Percentiles rank a stretch among this genome's conserved stretches.
Evolutionary conservation across 2,329 filamentous ascomycete species (phyloP).

Genomic region (Beauveria bassiana): DNA sequence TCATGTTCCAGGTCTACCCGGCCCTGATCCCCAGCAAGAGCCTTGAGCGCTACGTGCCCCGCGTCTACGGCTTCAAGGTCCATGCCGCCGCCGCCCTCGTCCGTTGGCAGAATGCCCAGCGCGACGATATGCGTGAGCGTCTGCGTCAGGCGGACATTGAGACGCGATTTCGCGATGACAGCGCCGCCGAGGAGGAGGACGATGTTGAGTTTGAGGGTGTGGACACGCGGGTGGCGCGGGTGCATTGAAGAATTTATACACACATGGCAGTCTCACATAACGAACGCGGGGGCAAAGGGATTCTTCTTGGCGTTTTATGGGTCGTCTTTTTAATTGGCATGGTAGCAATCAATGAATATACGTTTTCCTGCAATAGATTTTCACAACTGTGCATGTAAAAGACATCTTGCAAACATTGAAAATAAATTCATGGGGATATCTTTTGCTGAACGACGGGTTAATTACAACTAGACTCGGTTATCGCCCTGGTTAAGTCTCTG

Average conservation of each 20-base stretch:
- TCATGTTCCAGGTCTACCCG: conserved; percentile 97
- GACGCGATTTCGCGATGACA: conserved; percentile 68
- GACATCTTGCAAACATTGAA: not conserved
- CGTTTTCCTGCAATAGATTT: not conserved
- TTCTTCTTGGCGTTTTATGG: conserved; percentile 7
- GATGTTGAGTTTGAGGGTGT: conserved; percentile 37
- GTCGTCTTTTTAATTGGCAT: conserved; percentile 4
- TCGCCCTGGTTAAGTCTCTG: conserved; percentile 14
- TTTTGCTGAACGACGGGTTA: not conserved
- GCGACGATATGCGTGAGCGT: conserved; percentile 74
- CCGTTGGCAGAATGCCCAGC: conserved; percentile 79
- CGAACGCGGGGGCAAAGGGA: not conserved
- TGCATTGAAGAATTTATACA: not conserved
- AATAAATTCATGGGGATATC: not conserved
- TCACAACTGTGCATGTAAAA: not conserved
- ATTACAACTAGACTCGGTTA: not conserved
- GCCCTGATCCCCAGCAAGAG: conserved; percentile 81
- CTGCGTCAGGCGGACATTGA: conserved; percentile 66
- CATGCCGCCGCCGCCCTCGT: conserved; percentile 82
- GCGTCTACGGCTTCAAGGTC: conserved; percentile 92
- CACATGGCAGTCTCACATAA: not conserved
- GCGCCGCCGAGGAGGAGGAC: conserved; percentile 52
- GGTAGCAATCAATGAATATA: conserved; percentile 9
- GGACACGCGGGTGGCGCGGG: conserved; percentile 16
- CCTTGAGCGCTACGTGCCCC: conserved; percentile 76